A percentile compares a stretch with the other conserved stretches of the same genome.
These are phyloP conservation scores for Syzygium syzygioides DNA, from an alignment of 441 rosid species.

Conservation along the genomic window DNA sequence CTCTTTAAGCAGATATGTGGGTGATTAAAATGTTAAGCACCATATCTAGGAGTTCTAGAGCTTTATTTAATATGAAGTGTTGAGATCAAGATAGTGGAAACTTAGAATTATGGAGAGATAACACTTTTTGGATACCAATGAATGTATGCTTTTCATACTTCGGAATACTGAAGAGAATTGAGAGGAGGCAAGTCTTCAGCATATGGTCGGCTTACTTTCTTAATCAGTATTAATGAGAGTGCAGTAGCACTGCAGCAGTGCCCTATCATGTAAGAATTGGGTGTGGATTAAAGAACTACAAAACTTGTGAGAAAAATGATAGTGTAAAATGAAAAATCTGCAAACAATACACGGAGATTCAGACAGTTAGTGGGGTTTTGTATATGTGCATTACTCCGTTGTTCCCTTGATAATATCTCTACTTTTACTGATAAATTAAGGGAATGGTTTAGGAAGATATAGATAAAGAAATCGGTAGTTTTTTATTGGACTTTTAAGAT, in stretches of 20 bases:
- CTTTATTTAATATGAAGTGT: not conserved
- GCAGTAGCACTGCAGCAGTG: not conserved
- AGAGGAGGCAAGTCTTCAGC: not conserved
- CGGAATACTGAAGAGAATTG: not conserved
- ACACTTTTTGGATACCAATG: not conserved
- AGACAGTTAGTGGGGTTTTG: not conserved
- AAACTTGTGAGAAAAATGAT: not conserved
- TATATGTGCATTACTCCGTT: not conserved
- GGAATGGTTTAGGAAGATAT: not conserved
- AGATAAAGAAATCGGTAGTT: not conserved
- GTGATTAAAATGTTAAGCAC: not conserved
- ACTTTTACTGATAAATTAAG: not conserved
- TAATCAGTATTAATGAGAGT: not conserved
- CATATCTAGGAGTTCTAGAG: not conserved
- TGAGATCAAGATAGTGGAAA: not conserved
- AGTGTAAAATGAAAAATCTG: not conserved
- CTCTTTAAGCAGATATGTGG: not conserved
- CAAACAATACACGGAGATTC: not conserved
- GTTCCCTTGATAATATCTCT: not conserved
- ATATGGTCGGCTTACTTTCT: not conserved
- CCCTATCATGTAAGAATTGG: not conserved
- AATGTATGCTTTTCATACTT: not conserved
- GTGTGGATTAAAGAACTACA: not conserved
- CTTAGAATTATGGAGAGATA: not conserved
- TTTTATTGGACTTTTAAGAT: not conserved